Conservation (phyloP, 495 filamentous ascomycete species). For the Tuber borchii region DNA sequence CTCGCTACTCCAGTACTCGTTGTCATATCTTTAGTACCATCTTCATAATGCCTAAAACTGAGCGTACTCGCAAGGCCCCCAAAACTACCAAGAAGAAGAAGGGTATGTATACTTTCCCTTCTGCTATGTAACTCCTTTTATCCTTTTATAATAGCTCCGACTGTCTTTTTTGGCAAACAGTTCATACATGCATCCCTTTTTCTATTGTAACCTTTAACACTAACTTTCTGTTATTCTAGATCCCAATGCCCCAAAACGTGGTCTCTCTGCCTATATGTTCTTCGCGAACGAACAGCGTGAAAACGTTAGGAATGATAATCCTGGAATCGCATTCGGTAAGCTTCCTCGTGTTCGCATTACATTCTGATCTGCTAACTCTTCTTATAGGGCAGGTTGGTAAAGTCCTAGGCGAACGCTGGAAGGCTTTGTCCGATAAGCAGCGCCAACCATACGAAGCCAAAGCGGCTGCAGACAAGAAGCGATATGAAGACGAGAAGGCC, state of each 20-base stretch:
- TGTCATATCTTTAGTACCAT: constrained; percentile 45
- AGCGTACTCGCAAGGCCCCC: constrained; percentile 53
- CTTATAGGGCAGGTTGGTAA: constrained; percentile 86
- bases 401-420: constrained; percentile 95
- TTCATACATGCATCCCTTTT: neutral
- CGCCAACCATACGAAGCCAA: constrained; percentile 90
- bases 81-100: constrained; percentile 69
- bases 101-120: constrained; percentile 50
- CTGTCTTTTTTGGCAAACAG: neutral
- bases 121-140: constrained; percentile 12
- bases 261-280: constrained; percentile 99
- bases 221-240: constrained; percentile 50
- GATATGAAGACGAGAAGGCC: constrained; percentile 95
- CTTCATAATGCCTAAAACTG: constrained; percentile 70
- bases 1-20: constrained; percentile 1
- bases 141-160: constrained; percentile 9
- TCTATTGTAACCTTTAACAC: constrained; percentile 19
- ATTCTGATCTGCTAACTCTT: neutral
- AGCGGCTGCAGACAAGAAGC: constrained; percentile 93
- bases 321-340: constrained; percentile 92
- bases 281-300: constrained; percentile 99
- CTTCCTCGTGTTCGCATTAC: constrained; percentile 5
- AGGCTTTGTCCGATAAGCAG: constrained; percentile 82
- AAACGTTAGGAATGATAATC: constrained; percentile 96
- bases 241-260: constrained; percentile 97